Evolutionary conservation across 106 monocot genomes (phyloP).

Genomic region (Acanthochlamys bracteata): DNA sequence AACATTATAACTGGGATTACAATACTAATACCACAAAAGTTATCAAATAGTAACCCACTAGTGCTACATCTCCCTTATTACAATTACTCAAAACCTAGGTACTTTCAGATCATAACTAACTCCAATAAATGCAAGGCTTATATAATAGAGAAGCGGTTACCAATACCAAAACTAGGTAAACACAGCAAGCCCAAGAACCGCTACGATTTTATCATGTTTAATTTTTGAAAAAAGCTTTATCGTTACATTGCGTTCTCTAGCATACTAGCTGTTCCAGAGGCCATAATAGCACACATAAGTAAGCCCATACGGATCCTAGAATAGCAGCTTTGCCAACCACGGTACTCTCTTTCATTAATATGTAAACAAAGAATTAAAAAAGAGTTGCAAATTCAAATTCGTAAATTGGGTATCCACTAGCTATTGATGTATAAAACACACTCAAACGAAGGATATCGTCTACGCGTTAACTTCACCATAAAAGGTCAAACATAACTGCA

Average conservation of each 20-base stretch:
- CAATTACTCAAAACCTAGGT: slow-evolving; percentile 87
- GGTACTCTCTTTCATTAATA: slow-evolving; percentile 42
- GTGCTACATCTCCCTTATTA: slow-evolving; percentile 46
- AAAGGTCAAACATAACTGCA: too few species aligned
- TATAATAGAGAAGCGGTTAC: slow-evolving; percentile 94
- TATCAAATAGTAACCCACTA: too few species aligned
- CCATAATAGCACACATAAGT: slow-evolving; percentile 96
- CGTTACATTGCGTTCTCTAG: slow-evolving; percentile 90
- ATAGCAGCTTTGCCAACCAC: slow-evolving; percentile 95
- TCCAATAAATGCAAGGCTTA: slow-evolving; percentile 91
- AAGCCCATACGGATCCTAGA: slow-evolving; percentile 85
- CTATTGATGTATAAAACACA: too few species aligned
- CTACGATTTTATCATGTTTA: slow-evolving; percentile 86
- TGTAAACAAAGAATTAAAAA: too few species aligned
- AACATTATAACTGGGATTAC: too few species aligned
- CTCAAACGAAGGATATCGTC: too few species aligned
- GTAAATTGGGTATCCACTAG: too few species aligned
- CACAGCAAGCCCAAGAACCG: slow-evolving; percentile 91
- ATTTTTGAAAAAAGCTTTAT: slow-evolving; percentile 85
- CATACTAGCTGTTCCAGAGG: slow-evolving; percentile 90
- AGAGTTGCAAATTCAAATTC: too few species aligned
- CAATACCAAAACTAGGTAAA: slow-evolving; percentile 99
- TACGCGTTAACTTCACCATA: too few species aligned
- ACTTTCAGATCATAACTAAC: slow-evolving; percentile 93
- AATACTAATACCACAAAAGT: too few species aligned